These are phyloP conservation scores for Fusarium hostae DNA, from an alignment of 2,329 filamentous ascomycete species.

Conservation along the genomic window DNA sequence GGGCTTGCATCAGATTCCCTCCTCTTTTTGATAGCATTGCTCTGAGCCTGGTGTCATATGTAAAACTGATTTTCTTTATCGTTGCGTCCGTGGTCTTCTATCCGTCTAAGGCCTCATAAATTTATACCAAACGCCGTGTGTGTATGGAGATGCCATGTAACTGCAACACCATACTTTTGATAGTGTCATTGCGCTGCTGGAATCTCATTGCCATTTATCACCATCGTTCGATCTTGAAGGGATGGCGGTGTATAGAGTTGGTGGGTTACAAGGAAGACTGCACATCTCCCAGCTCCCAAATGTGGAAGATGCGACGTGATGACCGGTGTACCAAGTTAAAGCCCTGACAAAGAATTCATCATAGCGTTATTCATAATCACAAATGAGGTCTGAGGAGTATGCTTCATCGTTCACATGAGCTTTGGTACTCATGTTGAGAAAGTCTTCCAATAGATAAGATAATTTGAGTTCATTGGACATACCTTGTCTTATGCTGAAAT, in stretches of 20 bases:
- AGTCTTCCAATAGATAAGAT: conserved; percentile 37
- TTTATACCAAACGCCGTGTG: conserved; percentile 20
- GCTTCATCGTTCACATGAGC: conserved; percentile 16
- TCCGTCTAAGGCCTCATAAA: conserved; percentile 10
- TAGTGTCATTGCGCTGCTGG: conserved; percentile 10
- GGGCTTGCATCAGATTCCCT: conserved; percentile 34
- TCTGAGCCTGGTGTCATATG: conserved; percentile 40
- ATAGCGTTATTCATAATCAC: not conserved
- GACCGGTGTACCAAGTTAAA: not conserved
- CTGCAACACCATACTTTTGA: not conserved
- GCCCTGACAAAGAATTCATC: not conserved
- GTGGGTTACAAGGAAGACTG: not conserved
- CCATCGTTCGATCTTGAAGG: conserved; percentile 21
- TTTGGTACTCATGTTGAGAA: not conserved
- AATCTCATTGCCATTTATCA: conserved; percentile 22
- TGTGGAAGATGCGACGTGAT: conserved; percentile 10
- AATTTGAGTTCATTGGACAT: conserved; percentile 29
- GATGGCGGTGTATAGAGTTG: conserved; percentile 26
- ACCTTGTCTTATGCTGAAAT: not conserved
- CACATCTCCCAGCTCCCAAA: not conserved
- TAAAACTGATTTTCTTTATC: conserved; percentile 33
- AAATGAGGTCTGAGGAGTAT: not conserved
- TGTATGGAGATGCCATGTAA: conserved; percentile 15
- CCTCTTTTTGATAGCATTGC: conserved; percentile 41
- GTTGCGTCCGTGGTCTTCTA: not conserved